Conservation (phyloP, 495 filamentous ascomycete species). For the Echria macrotheca region DNA sequence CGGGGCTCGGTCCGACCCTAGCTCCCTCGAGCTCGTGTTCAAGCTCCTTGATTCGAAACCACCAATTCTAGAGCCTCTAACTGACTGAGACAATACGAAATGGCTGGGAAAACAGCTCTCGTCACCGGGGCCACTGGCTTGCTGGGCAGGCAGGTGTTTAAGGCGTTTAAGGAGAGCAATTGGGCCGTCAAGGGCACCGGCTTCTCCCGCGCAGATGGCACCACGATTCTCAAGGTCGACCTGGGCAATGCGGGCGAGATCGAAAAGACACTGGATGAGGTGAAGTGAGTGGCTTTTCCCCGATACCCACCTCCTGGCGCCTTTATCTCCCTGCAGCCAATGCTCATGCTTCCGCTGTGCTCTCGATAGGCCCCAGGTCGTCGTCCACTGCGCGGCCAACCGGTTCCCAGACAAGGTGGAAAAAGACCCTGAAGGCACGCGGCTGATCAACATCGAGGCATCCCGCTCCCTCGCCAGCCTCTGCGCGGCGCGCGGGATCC, state of each 20-base stretch:
- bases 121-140: conserved; percentile 84
- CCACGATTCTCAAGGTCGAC: conserved; percentile 70
- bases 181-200: conserved; percentile 85
- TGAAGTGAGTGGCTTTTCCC: conserved; percentile 48
- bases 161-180: conserved; percentile 60
- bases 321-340: too few species aligned
- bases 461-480: conserved; percentile 60
- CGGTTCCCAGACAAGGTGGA: conserved; percentile 83
- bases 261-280: conserved; percentile 54
- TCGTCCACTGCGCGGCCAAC: conserved; percentile 87
- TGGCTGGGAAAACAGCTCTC: conserved; percentile 51
- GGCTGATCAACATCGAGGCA: conserved; percentile 69
- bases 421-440: conserved; percentile 68
- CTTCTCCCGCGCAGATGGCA: conserved; percentile 62
- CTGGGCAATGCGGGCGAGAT: conserved; percentile 58
- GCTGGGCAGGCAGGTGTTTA: conserved; percentile 74
- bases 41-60: neutral
- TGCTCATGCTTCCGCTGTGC: neutral
- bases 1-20: too few species aligned
- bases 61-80: neutral
- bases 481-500: conserved; percentile 54
- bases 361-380: conserved; percentile 61
- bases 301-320: neutral
- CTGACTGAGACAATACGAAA: conserved; percentile 6
- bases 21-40: neutral